phyloP scores from a whole-genome alignment of 805 yeast genomes.

The Lipomyces chichibuensis region DNA sequence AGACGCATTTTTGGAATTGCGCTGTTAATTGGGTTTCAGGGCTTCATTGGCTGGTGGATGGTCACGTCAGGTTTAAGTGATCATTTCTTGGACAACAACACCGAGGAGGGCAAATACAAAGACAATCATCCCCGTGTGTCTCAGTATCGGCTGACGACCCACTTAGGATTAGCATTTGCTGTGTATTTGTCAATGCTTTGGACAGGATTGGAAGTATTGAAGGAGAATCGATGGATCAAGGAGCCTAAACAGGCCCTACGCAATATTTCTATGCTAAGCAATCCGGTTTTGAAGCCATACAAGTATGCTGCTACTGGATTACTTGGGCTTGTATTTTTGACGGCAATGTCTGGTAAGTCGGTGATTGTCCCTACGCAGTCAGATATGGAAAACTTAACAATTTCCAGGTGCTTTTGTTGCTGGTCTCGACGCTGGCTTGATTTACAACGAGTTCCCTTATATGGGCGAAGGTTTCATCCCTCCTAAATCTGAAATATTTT shows the following conservation, averaged over 20 bases:
- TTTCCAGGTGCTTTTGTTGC: slow-evolving; percentile 96
- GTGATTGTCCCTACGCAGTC: slow-evolving; percentile 83
- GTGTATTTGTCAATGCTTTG: slow-evolving; percentile 87
- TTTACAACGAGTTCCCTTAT: slow-evolving; percentile 93
- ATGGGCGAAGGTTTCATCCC: slow-evolving; percentile 86
- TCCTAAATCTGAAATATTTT: slow-evolving; percentile 72
- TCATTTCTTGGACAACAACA: slow-evolving; percentile 72
- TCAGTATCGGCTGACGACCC: slow-evolving; percentile 91
- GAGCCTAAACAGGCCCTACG: slow-evolving; percentile 62
- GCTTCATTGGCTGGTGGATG: slow-evolving; percentile 99
- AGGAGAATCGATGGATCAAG: slow-evolving; percentile 69
- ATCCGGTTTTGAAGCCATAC: slow-evolving; percentile 60
- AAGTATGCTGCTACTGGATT: slow-evolving; percentile 61
- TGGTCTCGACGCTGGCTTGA: slow-evolving; percentile 95
- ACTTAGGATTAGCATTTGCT: slow-evolving; percentile 87
- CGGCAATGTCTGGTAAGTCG: slow-evolving; percentile 98
- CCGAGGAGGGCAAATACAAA: slow-evolving; percentile 48
- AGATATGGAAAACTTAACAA: not conserved
- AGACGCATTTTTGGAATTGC: slow-evolving; percentile 71
- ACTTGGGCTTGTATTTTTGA: slow-evolving; percentile 71
- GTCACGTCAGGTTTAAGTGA: slow-evolving; percentile 92
- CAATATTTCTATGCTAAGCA: slow-evolving; percentile 57
- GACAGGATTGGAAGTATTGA: slow-evolving; percentile 82
- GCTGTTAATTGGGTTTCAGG: slow-evolving; percentile 84
- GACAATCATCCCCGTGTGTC: slow-evolving; percentile 88